Conservation (phyloP, 2,329 filamentous ascomycete species). For the Penicillium sp. region DNA sequence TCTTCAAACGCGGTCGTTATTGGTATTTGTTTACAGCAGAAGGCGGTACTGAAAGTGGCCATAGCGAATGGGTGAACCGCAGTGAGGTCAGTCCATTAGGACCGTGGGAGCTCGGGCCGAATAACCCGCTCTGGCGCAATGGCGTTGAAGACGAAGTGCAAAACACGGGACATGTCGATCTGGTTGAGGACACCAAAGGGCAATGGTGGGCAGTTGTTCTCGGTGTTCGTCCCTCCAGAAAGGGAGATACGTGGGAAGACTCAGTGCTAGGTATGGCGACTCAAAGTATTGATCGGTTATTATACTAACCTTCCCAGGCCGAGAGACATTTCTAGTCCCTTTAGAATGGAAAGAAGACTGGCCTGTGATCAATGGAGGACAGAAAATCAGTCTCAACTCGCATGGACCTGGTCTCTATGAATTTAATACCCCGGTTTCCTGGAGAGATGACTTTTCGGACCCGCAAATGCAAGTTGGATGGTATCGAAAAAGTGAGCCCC, state of each 20-base stretch:
- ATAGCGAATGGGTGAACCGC: constrained; percentile 60
- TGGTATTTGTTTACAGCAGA: constrained; percentile 58
- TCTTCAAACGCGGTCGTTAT: constrained; percentile 53
- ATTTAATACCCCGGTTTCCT: constrained; percentile 17
- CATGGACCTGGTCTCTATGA: constrained; percentile 24
- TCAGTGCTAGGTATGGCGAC: constrained; percentile 44
- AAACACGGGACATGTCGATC: constrained; percentile 52
- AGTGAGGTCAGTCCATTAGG: constrained; percentile 57
- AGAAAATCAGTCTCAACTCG: constrained; percentile 43
- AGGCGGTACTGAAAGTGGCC: constrained; percentile 59
- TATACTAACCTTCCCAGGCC: constrained; percentile 31
- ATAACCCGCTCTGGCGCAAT: constrained; percentile 58
- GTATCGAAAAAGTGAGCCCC: constrained; percentile 43
- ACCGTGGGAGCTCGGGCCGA: constrained; percentile 61
- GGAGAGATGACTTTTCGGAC: constrained; percentile 39
- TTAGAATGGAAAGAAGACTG: constrained; percentile 54
- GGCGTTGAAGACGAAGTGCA: constrained; percentile 51
- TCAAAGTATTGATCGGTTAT: not conserved
- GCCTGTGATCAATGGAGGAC: constrained; percentile 53
- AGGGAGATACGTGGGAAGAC: constrained; percentile 33
- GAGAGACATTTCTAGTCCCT: constrained; percentile 54
- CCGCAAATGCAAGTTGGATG: constrained; percentile 33
- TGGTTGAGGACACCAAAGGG: constrained; percentile 48
- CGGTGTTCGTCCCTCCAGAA: constrained; percentile 44
- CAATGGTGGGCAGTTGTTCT: constrained; percentile 53